Evolutionary conservation across 441 rosid species (phyloP), one percentile per base, ranked within the genome.

Genomic region (Manihot esculenta): DNA sequence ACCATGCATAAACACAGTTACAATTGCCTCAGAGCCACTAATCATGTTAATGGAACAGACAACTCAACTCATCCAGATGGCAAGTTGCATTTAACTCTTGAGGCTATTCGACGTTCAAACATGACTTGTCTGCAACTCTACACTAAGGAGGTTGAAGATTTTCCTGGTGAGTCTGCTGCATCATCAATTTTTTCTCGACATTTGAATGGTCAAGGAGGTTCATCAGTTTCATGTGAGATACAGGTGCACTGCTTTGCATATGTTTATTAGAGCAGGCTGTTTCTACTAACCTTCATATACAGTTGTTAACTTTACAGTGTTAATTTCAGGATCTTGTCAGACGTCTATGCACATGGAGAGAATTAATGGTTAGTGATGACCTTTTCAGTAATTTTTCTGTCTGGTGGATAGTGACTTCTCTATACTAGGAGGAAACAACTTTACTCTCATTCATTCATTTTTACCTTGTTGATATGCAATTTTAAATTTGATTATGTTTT

Each of bases 61-160:
- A 80, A 82, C 72, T 83, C 94, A 76, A 83, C 86, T 77, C 84
- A 86, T 88, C 81, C 76, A 74, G 85, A 83, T 81, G 88, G 82
- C 70, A 83, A 81, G 78, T 83, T 88, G 77, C 76, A 70, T 83
- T 84, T 84, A 85, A 81, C 87, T 84, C 85, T 82, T 62, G 98
- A 94, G 97, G 91, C 94, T 76, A 82, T 85, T 83, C 89, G 94
- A 64, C 97, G 97, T 20, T 92, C 99, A 73, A 90, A 92, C 82
- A 82, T 81, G 88, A 82, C 64, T 17, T 92, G 97, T 76, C 79
- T 87, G 84, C 98, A 92, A 86, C 83, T 87, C 48, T 90, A 84
- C 78, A 47, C 80, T 0, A 92, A 94, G 84, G 99, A 94, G 69
- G 77, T 80, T 66, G 98, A 94, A 80, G 90, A 80, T 72, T 85